Evolutionary conservation across 225 moss, liverwort and hornwort genomes (phyloP).

Genomic region (Takakia lepidozioides): DNA sequence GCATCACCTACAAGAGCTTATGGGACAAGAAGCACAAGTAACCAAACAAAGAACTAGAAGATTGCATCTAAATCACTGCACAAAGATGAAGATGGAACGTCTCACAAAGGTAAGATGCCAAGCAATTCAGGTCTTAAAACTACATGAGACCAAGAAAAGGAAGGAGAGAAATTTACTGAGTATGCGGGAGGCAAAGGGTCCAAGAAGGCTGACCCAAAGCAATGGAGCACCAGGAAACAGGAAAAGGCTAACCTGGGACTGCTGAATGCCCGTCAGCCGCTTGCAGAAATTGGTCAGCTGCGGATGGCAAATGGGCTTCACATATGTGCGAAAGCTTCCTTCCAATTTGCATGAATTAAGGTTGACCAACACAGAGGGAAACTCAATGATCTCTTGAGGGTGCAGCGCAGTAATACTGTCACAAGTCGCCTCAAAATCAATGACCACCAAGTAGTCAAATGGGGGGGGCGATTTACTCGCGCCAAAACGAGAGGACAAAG

Average conservation of each 20-base stretch:
- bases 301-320: slow-evolving; percentile 36
- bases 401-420: slow-evolving; percentile 1
- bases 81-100: too few relatives aligned
- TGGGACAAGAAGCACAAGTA: too few relatives aligned
- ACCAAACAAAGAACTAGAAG: too few relatives aligned
- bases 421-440: slow-evolving; percentile 41
- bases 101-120: too few relatives aligned
- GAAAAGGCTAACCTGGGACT: slow-evolving; percentile 32
- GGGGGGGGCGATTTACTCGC: slow-evolving; percentile 12
- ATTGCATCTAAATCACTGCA: too few relatives aligned
- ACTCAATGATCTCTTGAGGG: slow-evolving; percentile 33
- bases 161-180: too few relatives aligned
- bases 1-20: too few relatives aligned
- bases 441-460: slow-evolving; percentile 34
- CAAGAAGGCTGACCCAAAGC: too few relatives aligned
- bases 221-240: too few relatives aligned
- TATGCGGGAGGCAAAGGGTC: too few relatives aligned
- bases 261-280: slow-evolving; percentile 15
- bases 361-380: slow-evolving; percentile 36
- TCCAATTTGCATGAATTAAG: slow-evolving; percentile 18
- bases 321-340: slow-evolving; percentile 26
- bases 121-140: too few relatives aligned
- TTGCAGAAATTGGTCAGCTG: slow-evolving; percentile 29
- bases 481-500: slow-evolving; percentile 14
- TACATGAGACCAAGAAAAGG: too few relatives aligned